These are phyloP conservation scores for Cyberlindnera samutprakarnensis DNA, from an alignment of 805 yeast genomes.

Conservation along the genomic window DNA sequence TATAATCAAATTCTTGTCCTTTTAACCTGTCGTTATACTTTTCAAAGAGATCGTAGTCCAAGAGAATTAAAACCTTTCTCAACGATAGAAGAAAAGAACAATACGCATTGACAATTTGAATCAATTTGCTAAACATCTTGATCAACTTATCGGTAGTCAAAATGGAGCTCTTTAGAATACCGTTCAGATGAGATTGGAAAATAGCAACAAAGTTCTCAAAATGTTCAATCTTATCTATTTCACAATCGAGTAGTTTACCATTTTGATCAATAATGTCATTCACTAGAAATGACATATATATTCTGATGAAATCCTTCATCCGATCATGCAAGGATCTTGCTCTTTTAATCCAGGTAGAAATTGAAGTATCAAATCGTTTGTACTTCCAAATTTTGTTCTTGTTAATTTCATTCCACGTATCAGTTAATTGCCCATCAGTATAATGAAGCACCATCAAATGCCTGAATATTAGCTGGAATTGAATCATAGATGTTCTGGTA, in stretches of 20 bases:
- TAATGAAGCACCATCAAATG: slow-evolving; percentile 58
- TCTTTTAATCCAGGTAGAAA: slow-evolving; percentile 46
- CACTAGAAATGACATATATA: slow-evolving; percentile 47
- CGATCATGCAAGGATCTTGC: slow-evolving; percentile 46
- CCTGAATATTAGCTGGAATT: slow-evolving; percentile 76
- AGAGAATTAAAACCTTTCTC: slow-evolving; percentile 44
- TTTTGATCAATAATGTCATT: slow-evolving; percentile 52
- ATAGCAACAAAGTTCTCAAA: slow-evolving; percentile 37
- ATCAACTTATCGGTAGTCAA: slow-evolving; percentile 52
- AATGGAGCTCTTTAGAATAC: slow-evolving; percentile 57
- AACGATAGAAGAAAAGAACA: slow-evolving; percentile 43
- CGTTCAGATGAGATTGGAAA: slow-evolving; percentile 52
- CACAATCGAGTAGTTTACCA: slow-evolving; percentile 33
- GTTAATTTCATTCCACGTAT: slow-evolving; percentile 66
- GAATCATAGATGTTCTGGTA: slow-evolving; percentile 60
- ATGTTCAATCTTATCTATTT: slow-evolving; percentile 23
- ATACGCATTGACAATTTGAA: slow-evolving; percentile 40
- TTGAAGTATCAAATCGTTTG: slow-evolving; percentile 31
- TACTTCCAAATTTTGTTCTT: slow-evolving; percentile 62
- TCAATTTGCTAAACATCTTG: slow-evolving; percentile 35
- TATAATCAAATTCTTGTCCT: slow-evolving; percentile 31
- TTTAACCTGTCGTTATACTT: slow-evolving; percentile 30
- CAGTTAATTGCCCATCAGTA: slow-evolving; percentile 50
- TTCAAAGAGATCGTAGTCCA: slow-evolving; percentile 37
- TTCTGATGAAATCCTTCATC: slow-evolving; percentile 45